These are phyloP conservation scores for Colletotrichum godetiae DNA, from an alignment of 2,329 filamentous ascomycete species.

Conservation along the genomic window DNA sequence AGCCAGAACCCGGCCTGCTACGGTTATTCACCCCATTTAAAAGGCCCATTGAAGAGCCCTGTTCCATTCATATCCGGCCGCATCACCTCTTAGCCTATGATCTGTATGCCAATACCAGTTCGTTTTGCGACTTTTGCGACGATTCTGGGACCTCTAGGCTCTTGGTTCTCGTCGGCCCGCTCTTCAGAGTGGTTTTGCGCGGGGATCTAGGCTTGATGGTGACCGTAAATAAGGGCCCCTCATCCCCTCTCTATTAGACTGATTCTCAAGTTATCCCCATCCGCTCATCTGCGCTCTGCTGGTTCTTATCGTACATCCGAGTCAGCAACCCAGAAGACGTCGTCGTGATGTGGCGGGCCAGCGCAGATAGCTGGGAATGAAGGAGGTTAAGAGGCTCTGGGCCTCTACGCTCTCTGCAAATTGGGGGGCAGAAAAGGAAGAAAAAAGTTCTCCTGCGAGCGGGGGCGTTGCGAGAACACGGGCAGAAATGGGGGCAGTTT, in stretches of 20 bases:
- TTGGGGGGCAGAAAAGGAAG: neutral
- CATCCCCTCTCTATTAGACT: neutral
- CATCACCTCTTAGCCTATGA: slow-evolving; percentile 3
- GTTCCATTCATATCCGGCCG: slow-evolving; percentile 13
- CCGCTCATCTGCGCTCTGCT: too few species aligned
- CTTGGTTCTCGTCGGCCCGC: neutral
- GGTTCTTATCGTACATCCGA: neutral
- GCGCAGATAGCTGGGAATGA: neutral
- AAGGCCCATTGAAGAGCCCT: neutral
- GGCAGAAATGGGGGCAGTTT: neutral
- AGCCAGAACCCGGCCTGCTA: neutral
- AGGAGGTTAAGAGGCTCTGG: neutral
- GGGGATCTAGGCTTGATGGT: neutral
- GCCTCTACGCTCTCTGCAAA: neutral
- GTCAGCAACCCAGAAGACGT: neutral
- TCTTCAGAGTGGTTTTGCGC: neutral
- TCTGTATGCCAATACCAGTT: neutral
- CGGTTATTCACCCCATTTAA: neutral
- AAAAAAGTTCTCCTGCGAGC: neutral
- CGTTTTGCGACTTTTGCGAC: neutral
- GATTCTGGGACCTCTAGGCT: neutral
- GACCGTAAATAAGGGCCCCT: neutral
- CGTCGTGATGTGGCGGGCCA: neutral
- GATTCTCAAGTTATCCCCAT: neutral
- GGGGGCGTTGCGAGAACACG: neutral